phyloP scores from a whole-genome alignment of 345 rosid species.

The Ceriops tagal region DNA sequence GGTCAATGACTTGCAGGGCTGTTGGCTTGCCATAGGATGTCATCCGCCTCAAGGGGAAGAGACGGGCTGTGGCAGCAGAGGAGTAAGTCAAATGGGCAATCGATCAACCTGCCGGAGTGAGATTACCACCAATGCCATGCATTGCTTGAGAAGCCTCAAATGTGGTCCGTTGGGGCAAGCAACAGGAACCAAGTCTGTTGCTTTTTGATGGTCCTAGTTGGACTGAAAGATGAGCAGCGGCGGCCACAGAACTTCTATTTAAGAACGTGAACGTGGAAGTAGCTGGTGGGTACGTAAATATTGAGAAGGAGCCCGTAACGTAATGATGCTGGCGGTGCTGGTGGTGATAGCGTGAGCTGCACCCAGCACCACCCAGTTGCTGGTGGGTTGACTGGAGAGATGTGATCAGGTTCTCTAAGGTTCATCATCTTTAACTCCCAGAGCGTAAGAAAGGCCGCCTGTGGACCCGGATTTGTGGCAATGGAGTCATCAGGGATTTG shows the following conservation, averaged over 20 bases:
- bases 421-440: conserved; percentile 78
- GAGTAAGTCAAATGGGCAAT: conserved; percentile 67
- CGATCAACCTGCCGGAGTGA: conserved; percentile 72
- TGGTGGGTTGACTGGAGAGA: not conserved
- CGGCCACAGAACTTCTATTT: conserved; percentile 15
- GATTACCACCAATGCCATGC: conserved; percentile 71
- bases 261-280: conserved; percentile 26
- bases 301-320: conserved; percentile 28
- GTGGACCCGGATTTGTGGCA: conserved; percentile 64
- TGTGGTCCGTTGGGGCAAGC: conserved; percentile 64
- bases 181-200: conserved; percentile 66
- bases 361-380: not conserved
- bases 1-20: conserved; percentile 70
- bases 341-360: not conserved
- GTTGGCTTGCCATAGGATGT: conserved; percentile 68
- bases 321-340: conserved; percentile 20
- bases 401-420: conserved; percentile 54
- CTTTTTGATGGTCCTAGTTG: conserved; percentile 44
- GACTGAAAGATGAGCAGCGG: conserved; percentile 52
- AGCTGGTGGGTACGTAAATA: conserved; percentile 26
- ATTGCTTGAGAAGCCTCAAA: conserved; percentile 59
- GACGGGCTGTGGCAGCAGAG: conserved; percentile 66
- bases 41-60: conserved; percentile 81
- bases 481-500: conserved; percentile 76
- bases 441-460: conserved; percentile 69